These are phyloP conservation scores for Ceratocystis cacaofunesta DNA, from an alignment of 2,329 filamentous ascomycete genomes.

Conservation along the genomic window DNA sequence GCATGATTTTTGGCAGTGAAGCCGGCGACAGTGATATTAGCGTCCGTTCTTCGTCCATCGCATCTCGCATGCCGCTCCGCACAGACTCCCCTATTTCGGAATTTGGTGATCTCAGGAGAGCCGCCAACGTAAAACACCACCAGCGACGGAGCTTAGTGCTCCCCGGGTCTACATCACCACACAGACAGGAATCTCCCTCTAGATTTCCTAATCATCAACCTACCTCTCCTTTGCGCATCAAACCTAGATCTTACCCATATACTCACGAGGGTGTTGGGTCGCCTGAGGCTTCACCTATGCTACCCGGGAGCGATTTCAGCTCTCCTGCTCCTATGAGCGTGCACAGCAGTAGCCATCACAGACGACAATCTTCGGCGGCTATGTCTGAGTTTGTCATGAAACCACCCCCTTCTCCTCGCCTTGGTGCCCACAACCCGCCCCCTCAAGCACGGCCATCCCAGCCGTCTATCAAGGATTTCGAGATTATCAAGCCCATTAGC, in stretches of 20 bases:
- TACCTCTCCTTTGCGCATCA: conserved; percentile 78
- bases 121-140: conserved; percentile 64
- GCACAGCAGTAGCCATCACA: conserved; percentile 44
- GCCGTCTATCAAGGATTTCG: conserved; percentile 96
- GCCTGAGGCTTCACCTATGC: conserved; percentile 77
- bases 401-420: conserved; percentile 66
- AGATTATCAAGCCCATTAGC: conserved; percentile 98
- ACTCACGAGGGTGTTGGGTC: conserved; percentile 56
- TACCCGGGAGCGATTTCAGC: conserved; percentile 67
- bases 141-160: conserved; percentile 79
- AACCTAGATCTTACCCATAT: conserved; percentile 51
- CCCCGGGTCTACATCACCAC: conserved; percentile 61
- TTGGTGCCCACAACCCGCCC: conserved; percentile 60
- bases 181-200: conserved; percentile 78
- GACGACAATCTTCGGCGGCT: conserved; percentile 80
- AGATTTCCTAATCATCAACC: conserved; percentile 45
- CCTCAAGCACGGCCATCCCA: conserved; percentile 78
- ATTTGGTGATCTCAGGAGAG: conserved; percentile 57
- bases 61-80: conserved; percentile 51
- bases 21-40: conserved; percentile 77
- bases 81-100: conserved; percentile 89
- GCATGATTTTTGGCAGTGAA: conserved; percentile 72
- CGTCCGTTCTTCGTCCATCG: conserved; percentile 60
- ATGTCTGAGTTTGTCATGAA: conserved; percentile 54
- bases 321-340: conserved; percentile 50